These are phyloP conservation scores for Sugiyamaella americana DNA, from an alignment of 805 yeast genomes.

Conservation along the genomic window DNA sequence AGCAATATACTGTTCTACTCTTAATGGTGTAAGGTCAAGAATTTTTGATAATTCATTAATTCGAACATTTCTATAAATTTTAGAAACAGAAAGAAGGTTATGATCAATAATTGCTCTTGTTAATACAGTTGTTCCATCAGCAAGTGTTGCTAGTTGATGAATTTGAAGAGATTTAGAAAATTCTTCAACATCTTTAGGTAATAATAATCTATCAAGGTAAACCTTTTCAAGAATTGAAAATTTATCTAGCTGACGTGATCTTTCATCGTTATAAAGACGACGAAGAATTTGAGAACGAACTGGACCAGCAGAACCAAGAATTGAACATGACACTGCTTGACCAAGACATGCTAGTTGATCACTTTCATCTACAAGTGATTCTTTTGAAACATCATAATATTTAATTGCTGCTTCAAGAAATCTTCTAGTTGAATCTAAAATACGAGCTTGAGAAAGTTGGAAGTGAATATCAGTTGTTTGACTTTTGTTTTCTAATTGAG, in stretches of 20 bases:
- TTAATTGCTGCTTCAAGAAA: conserved; percentile 29
- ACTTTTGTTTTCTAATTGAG: conserved; percentile 13
- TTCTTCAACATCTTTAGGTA: conserved; percentile 21
- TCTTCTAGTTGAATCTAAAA: conserved; percentile 25
- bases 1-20: conserved; percentile 27
- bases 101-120: conserved; percentile 30
- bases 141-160: conserved; percentile 19
- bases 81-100: conserved; percentile 30
- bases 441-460: conserved; percentile 29
- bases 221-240: conserved; percentile 25
- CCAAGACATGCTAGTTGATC: conserved; percentile 23
- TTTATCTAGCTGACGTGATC: conserved; percentile 13
- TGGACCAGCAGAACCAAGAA: conserved; percentile 32
- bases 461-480: conserved; percentile 21
- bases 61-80: conserved; percentile 26
- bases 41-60: conserved; percentile 24
- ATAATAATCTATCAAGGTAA: conserved; percentile 24
- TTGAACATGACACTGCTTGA: conserved; percentile 28
- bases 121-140: conserved; percentile 27
- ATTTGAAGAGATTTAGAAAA: conserved; percentile 18
- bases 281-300: conserved; percentile 24
- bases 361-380: conserved; percentile 21
- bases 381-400: conserved; percentile 26
- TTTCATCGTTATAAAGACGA: conserved; percentile 27
- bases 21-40: conserved; percentile 21